A percentile compares a stretch with the other conserved stretches of the same genome.
Evolutionary conservation across 2,329 filamentous ascomycete genomes (phyloP).

Genomic region (Cladophialophora carrionii): DNA sequence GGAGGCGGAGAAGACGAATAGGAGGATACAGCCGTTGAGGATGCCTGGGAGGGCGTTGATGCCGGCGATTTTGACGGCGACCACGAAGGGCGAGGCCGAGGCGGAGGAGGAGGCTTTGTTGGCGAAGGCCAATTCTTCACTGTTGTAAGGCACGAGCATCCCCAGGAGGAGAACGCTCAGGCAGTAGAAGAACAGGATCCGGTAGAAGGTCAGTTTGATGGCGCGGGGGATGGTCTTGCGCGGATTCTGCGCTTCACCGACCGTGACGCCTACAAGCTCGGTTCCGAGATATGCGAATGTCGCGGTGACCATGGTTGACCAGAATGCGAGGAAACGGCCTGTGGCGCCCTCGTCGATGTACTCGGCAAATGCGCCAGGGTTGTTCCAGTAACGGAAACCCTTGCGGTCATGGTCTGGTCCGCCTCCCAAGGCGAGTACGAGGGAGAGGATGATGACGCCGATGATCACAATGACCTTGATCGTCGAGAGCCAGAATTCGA

Average conservation of each 20-base stretch:
- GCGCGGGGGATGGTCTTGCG: constrained; percentile 74
- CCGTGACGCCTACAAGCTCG: constrained; percentile 76
- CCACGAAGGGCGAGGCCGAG: constrained; percentile 65
- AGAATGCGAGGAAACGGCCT: constrained; percentile 64
- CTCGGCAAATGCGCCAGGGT: constrained; percentile 62
- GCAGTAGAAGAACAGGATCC: constrained; percentile 79
- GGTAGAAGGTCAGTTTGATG: constrained; percentile 79
- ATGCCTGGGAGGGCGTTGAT: constrained; percentile 60
- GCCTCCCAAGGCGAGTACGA: constrained; percentile 67
- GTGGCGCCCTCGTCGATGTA: constrained; percentile 64
- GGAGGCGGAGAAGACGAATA: constrained; percentile 60
- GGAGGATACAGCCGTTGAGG: constrained; percentile 61
- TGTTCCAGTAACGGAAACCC: constrained; percentile 68
- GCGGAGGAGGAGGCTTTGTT: constrained; percentile 49
- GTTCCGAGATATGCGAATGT: constrained; percentile 79
- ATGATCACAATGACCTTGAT: constrained; percentile 71
- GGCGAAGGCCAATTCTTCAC: constrained; percentile 63
- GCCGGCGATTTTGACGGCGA: constrained; percentile 62
- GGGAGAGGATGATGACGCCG: constrained; percentile 66
- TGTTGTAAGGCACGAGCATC: constrained; percentile 76
- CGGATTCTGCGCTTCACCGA: constrained; percentile 78
- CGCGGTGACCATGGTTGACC: constrained; percentile 71
- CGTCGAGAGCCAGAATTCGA: constrained; percentile 62
- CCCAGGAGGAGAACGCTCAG: constrained; percentile 73
- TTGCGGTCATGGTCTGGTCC: constrained; percentile 65